These are phyloP conservation scores for Phytophthora sp. DNA, from an alignment of 352 stramenopile species.

Conservation along the genomic window DNA sequence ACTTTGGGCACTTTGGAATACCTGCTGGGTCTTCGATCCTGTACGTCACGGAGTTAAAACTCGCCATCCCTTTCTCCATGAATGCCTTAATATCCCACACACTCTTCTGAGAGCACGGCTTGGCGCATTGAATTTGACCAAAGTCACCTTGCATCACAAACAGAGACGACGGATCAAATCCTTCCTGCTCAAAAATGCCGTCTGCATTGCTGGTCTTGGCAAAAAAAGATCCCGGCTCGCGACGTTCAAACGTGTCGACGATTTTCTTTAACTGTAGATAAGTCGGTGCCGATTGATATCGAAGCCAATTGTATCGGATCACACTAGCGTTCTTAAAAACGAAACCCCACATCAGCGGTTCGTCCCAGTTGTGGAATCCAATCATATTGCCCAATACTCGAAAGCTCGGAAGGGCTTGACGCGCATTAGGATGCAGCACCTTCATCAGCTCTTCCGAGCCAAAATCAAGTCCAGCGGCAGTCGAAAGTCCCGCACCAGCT, in stretches of 20 bases:
- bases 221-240: constrained; percentile 46
- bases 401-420: constrained; percentile 49
- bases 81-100: constrained; percentile 61
- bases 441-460: constrained; percentile 66
- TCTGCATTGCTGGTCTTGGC: constrained; percentile 77
- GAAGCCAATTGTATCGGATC: constrained; percentile 55
- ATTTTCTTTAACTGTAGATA: constrained; percentile 61
- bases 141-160: constrained; percentile 75
- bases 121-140: constrained; percentile 60
- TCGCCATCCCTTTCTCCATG: constrained; percentile 54
- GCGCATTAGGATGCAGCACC: constrained; percentile 58
- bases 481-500: constrained; percentile 67
- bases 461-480: constrained; percentile 76
- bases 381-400: constrained; percentile 67
- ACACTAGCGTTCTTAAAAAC: constrained; percentile 69
- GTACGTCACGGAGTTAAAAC: constrained; percentile 63
- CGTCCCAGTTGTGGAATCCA: constrained; percentile 50
- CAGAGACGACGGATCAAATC: constrained; percentile 54
- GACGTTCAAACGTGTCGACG: constrained; percentile 41
- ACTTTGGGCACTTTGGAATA: constrained; percentile 62
- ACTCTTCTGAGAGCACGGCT: constrained; percentile 48
- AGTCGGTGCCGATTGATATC: constrained; percentile 55
- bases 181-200: constrained; percentile 76
- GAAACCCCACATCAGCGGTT: constrained; percentile 62
- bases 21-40: constrained; percentile 53